phyloP scores from a whole-genome alignment of 352 stramenopile species.

The Vaucheria bursata region DNA sequence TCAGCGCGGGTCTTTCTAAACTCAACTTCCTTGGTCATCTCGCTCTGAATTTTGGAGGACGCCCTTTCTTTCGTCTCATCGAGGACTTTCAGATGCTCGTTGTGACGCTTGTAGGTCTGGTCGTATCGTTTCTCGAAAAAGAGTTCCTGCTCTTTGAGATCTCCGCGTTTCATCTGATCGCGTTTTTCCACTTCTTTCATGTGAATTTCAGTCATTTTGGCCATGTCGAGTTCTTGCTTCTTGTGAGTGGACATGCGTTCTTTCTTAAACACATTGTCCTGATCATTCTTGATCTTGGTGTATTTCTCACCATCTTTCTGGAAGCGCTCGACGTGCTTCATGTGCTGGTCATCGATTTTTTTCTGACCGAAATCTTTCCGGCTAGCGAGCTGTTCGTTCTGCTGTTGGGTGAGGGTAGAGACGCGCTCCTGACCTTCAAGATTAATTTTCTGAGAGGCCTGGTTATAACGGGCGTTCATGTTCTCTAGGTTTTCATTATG shows the following conservation, averaged over 20 bases:
- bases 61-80: background rate
- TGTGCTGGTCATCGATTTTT: background rate
- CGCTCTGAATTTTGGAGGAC: background rate
- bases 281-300: background rate
- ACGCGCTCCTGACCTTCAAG: background rate
- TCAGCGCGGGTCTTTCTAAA: background rate
- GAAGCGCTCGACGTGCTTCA: background rate
- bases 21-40: background rate
- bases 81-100: background rate
- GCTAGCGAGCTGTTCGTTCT: background rate
- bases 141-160: background rate
- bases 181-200: background rate
- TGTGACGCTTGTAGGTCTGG: background rate
- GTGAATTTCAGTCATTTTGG: background rate
- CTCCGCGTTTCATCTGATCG: background rate
- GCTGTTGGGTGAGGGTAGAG: background rate
- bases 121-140: background rate
- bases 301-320: background rate
- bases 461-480: background rate
- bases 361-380: background rate
- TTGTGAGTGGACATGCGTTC: background rate
- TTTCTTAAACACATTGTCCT: background rate
- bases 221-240: background rate
- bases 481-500: background rate
- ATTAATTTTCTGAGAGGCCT: background rate